phyloP scores from a whole-genome alignment of 768 basidiomycete genomes.

The Rhodotorula paludigena region DNA sequence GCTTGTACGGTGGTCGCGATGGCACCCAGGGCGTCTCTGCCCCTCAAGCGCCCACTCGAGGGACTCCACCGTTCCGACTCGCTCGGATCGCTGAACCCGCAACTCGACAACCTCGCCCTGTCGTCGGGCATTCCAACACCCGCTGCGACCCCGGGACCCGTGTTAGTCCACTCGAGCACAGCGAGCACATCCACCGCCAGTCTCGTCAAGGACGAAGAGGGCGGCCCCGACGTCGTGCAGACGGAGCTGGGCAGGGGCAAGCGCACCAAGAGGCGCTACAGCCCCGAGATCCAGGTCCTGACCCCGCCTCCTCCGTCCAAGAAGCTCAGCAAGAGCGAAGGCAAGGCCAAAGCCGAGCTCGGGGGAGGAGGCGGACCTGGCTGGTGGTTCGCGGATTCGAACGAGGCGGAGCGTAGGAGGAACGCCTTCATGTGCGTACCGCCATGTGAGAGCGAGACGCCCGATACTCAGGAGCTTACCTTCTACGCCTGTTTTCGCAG shows the following conservation, averaged over 20 bases:
- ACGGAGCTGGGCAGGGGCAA: neutral
- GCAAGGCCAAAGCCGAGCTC: neutral
- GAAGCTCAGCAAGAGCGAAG: neutral
- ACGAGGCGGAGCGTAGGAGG: constrained; percentile 7
- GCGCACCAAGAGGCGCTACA: neutral
- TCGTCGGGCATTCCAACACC: constrained; percentile 32
- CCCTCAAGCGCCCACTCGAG: constrained; percentile 1
- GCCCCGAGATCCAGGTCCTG: neutral
- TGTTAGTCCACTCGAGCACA: neutral
- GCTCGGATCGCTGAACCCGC: neutral
- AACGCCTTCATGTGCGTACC: constrained; percentile 20
- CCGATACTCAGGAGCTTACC: too few species aligned
- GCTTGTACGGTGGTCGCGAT: too few species aligned
- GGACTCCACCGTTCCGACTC: neutral
- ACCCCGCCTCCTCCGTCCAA: neutral
- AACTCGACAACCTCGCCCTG: constrained; percentile 5
- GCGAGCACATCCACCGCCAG: neutral
- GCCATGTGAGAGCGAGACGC: too few species aligned
- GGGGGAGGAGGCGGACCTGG: neutral
- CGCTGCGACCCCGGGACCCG: constrained; percentile 35
- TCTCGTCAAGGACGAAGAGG: neutral
- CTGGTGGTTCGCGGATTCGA: neutral
- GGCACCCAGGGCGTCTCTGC: too few species aligned
- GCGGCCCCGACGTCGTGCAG: neutral
- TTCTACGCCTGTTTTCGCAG: neutral